phyloP scores from a whole-genome alignment of 1,284 basidiomycete species.

The Trichosporon sp. region DNA sequence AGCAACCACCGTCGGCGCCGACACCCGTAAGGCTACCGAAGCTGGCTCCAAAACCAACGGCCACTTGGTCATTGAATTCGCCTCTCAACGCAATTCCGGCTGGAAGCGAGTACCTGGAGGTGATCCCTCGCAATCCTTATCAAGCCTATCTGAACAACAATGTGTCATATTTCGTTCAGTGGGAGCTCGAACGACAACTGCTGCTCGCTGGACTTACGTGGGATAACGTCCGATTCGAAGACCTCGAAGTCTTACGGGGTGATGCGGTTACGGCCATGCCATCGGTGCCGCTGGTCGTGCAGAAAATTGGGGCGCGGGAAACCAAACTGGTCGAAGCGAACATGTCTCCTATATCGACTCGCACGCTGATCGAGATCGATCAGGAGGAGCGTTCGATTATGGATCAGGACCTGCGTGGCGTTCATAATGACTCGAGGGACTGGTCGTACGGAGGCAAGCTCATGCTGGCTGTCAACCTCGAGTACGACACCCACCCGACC shows the following conservation, averaged over 20 bases:
- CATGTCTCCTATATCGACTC: background rate
- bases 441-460: constrained; percentile 45
- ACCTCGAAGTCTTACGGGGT: constrained; percentile 34
- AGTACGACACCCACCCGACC: background rate
- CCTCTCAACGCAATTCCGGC: constrained; percentile 7
- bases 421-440: constrained; percentile 26
- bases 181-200: constrained; percentile 41
- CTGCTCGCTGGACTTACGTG: constrained; percentile 27
- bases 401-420: constrained; percentile 19
- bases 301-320: background rate
- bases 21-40: background rate
- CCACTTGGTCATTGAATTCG: background rate
- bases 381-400: constrained; percentile 37
- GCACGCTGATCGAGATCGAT: constrained; percentile 36
- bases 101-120: constrained; percentile 23
- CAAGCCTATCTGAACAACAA: constrained; percentile 31
- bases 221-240: constrained; percentile 32
- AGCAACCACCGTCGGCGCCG: background rate
- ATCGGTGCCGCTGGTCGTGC: constrained; percentile 7
- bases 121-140: constrained; percentile 33
- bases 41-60: background rate
- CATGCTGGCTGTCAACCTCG: constrained; percentile 31
- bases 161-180: constrained; percentile 41
- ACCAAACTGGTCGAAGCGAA: background rate
- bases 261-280: constrained; percentile 24